Evolutionary conservation across 2,329 filamentous ascomycete species (phyloP).

Genomic region (Fusarium bulbicola): DNA sequence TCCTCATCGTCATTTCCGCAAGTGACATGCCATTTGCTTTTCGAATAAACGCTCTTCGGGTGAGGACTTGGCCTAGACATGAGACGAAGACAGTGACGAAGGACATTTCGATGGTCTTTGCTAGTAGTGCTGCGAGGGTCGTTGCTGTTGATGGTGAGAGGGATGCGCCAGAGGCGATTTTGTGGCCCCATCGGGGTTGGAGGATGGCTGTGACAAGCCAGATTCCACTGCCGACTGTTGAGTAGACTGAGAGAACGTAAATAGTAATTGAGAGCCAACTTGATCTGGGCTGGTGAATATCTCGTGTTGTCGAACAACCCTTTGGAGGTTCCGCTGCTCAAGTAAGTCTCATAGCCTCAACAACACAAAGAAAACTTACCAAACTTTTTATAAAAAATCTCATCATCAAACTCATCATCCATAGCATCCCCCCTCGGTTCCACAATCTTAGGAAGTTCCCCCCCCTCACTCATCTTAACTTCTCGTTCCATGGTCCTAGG

Average conservation of each 20-base stretch:
- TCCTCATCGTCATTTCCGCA: constrained; percentile 79
- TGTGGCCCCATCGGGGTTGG: constrained; percentile 69
- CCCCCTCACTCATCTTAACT: background rate
- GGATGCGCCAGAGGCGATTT: constrained; percentile 62
- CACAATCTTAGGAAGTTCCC: constrained; percentile 13
- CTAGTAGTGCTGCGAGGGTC: constrained; percentile 72
- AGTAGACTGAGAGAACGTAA: constrained; percentile 65
- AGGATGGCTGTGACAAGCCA: constrained; percentile 70
- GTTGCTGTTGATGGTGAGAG: constrained; percentile 72
- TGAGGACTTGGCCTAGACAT: constrained; percentile 78
- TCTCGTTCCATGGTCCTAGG: constrained; percentile 7
- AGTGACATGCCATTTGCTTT: constrained; percentile 73
- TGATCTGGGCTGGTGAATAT: constrained; percentile 45
- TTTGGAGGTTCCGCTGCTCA: constrained; percentile 43
- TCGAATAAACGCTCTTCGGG: constrained; percentile 70
- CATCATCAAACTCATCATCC: constrained; percentile 43
- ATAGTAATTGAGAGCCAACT: constrained; percentile 62
- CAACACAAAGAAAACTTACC: constrained; percentile 27
- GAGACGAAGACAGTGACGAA: constrained; percentile 82
- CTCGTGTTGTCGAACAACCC: constrained; percentile 46
- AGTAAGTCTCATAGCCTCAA: background rate
- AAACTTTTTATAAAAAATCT: constrained; percentile 46
- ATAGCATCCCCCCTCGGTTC: constrained; percentile 22
- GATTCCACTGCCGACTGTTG: constrained; percentile 70
- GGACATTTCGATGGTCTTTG: constrained; percentile 80